Evolutionary conservation across 139 green algal species (phyloP).

Genomic region (Yamagishiella unicocca): DNA sequence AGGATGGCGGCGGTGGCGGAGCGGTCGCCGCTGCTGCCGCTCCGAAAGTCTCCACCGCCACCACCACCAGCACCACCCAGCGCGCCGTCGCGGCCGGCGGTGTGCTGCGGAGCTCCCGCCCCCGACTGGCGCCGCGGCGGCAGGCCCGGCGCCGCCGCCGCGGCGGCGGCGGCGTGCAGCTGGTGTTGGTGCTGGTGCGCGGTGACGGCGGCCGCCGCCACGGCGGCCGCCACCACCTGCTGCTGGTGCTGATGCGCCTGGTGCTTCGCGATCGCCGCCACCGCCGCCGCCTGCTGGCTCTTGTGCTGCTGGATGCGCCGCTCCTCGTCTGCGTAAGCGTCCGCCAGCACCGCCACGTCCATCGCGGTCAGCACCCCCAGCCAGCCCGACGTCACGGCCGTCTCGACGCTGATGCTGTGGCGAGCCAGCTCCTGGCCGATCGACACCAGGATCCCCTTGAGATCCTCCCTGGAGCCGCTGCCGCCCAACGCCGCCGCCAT

Average conservation of each 20-base stretch:
- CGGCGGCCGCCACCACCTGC: neutral
- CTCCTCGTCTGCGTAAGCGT: constrained; percentile 51
- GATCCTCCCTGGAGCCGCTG: constrained; percentile 15
- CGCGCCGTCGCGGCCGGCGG: neutral
- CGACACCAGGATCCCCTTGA: constrained; percentile 47
- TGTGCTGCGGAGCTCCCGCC: neutral
- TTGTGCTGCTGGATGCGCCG: neutral
- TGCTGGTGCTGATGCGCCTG: neutral
- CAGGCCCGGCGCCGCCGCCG: too few relatives aligned
- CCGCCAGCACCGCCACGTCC: constrained; percentile 47
- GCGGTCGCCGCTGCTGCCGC: constrained; percentile 12
- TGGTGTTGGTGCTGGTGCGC: neutral
- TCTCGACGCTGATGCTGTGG: constrained; percentile 53
- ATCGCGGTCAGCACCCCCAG: constrained; percentile 44
- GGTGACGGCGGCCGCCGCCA: neutral
- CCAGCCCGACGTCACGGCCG: constrained; percentile 48
- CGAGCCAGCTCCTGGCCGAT: constrained; percentile 54
- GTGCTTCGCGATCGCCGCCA: neutral
- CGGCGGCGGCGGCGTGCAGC: too few relatives aligned
- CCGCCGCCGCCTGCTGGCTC: neutral
- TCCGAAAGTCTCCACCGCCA: neutral
- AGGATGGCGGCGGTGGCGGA: constrained; percentile 18
- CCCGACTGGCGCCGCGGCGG: neutral
- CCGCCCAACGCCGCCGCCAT: neutral
- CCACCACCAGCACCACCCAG: neutral